Evolutionary conservation across 352 stramenopile species (phyloP), one percentile per base, ranked within the genome.

Genomic region (Blastocystis sp.): DNA sequence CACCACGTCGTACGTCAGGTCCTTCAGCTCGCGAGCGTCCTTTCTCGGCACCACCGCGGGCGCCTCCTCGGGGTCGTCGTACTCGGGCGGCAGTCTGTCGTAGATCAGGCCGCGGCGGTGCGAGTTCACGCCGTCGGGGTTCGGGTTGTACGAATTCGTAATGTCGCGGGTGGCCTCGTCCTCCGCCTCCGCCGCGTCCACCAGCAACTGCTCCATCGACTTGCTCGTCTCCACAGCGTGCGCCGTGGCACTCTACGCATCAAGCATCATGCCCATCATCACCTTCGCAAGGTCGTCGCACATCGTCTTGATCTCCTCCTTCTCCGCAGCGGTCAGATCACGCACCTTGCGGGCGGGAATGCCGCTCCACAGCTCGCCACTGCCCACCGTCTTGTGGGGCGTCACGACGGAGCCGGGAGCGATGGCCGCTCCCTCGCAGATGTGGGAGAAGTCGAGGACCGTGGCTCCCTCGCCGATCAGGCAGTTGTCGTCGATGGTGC

Each of bases 381-480:
- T 91, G 52, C 93, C 94, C 74, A 98, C 94, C 62, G 94, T 92
- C 87, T 92, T 92, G 65, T 93, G 93, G 89, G 93, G 92, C 28
- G 94, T 92, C 81, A 98, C 92, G 48, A 98, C 95, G 21, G 94
- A 95, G 71, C 95, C 95, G 24, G 95, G 95, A 34, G 94, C 95
- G 52, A 98, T 92, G 89, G 98, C 96, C 40, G 94, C 94, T 91
- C 98, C 96, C 65, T 92, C 94, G 89, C 97, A 93, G 43, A 98
- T 92, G 48, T 97, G 91, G 52, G 93, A 93, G 38, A 94, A 94
- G 89, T 97, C 94, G 80, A 96, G 91, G 61, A 98, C 92, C 90
- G 98, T 94, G 54, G 93, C 92, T 89, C 95, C 95, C 95, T 98
- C 96, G 74, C 95, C 95, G 90, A 98, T 98, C 87, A 98, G 92